Base-by-base conservation (phyloP, 257 asterid species). In the Dorcoceras hygrometricum region DNA sequence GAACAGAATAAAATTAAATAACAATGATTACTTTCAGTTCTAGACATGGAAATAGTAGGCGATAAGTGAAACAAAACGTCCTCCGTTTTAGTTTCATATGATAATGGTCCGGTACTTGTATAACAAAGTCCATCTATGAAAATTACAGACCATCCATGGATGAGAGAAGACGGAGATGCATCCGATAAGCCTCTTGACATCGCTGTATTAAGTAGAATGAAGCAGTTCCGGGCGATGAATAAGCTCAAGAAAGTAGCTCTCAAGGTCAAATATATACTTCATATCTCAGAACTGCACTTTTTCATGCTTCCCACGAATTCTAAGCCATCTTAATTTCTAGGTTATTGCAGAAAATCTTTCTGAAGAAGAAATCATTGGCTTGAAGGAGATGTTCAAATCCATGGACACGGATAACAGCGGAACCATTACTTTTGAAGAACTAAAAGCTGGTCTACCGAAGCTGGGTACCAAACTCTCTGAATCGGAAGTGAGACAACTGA, bases 151-250 rank as follows among this genome's bases (percentile, higher is more conserved):
- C 98, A 91, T 87, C 95, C 96, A 57, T 91, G 98, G 98, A 82
- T 89, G 89, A 83, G 96, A 80, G 98, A 85, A 87, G 96, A 89
- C 19, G 96, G 96, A 50, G 95, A 89, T 78, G 98, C 95, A 80
- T 81, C 98, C 56, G 96, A 91, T 78, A 84, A 84, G 79, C 95
- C 95, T 72, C 90, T 91, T 65, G 98, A 91, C 70, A 80, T 84
- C 74, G 92, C 98, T 57, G 98, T 89, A 50, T 80, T 91, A 78
- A 80, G 75, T 67, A 86, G 98, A 80, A 90, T 91, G 95, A 91
- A 89, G 67, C 98, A 91, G 77, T 91, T 91, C 91, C 85, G 90
- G 31, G 98, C 98, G 23, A 91, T 89, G 98, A 91, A 91, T 81
- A 91, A 89, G 75, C 92, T 91, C 80, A 91, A 91, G 92, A 91